Percentiles rank a stretch among this genome's conserved stretches.
Evolutionary conservation across 805 yeast species (phyloP).

Genomic region (Jamesozyma piceae): DNA sequence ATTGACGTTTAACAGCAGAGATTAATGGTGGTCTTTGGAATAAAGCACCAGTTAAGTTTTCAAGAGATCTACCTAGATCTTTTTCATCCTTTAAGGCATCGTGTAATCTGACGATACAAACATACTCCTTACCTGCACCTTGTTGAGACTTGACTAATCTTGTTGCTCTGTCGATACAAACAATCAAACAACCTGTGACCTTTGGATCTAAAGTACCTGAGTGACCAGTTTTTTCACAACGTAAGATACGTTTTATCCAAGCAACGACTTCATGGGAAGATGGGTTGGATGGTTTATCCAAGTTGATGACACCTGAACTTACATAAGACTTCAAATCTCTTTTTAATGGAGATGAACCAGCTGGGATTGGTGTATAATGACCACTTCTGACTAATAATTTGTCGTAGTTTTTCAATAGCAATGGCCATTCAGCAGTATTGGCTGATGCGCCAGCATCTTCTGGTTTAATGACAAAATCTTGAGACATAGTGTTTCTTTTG

Average conservation of each 20-base stretch:
- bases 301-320: constrained; percentile 90
- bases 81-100: constrained; percentile 86
- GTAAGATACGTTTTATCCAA: constrained; percentile 92
- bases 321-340: constrained; percentile 87
- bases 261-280: constrained; percentile 99
- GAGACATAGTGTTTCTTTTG: constrained; percentile 37
- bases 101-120: constrained; percentile 91
- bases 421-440: constrained; percentile 93
- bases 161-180: constrained; percentile 96
- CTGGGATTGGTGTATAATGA: constrained; percentile 94
- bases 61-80: constrained; percentile 77
- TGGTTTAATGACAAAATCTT: constrained; percentile 78
- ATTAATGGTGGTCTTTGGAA: constrained; percentile 99
- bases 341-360: constrained; percentile 89
- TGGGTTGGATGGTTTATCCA: constrained; percentile 97
- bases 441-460: constrained; percentile 67
- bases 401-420: constrained; percentile 87
- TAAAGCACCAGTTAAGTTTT: constrained; percentile 94
- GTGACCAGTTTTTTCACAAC: constrained; percentile 97
- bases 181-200: constrained; percentile 97
- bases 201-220: constrained; percentile 98
- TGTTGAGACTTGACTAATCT: constrained; percentile 97
- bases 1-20: constrained; percentile 97
- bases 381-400: constrained; percentile 89
- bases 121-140: constrained; percentile 99